Conservation (phyloP, 352 stramenopile genomes). For the Saprolegnia parasitica region DNA sequence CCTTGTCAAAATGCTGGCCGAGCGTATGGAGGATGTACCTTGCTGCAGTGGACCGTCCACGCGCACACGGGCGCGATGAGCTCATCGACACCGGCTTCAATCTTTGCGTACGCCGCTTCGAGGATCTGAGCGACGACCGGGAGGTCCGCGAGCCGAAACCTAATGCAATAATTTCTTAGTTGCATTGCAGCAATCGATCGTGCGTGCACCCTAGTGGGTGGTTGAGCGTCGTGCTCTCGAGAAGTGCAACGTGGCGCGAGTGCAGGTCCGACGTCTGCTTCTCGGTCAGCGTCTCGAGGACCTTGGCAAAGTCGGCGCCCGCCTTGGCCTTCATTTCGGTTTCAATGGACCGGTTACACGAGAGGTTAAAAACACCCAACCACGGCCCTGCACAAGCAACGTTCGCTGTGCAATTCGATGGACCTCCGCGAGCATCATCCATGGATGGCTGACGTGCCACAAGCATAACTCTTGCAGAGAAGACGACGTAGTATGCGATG, state of each 20-base stretch:
- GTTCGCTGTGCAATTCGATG: too few relatives aligned
- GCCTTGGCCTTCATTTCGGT: conserved; percentile 16
- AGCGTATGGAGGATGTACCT: not conserved
- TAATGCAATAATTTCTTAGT: too few relatives aligned
- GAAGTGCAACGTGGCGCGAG: conserved; percentile 61
- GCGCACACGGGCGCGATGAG: not conserved
- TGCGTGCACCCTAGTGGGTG: conserved; percentile 72
- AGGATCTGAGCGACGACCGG: conserved; percentile 59
- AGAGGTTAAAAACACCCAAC: not conserved
- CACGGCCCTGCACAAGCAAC: not conserved
- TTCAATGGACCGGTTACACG: not conserved
- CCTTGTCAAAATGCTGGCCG: not conserved
- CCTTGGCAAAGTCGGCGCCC: conserved; percentile 19
- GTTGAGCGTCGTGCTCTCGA: conserved; percentile 71
- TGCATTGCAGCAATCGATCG: too few relatives aligned
- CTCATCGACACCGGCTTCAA: conserved; percentile 21
- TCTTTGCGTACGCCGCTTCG: conserved; percentile 38
- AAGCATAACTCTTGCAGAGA: too few relatives aligned
- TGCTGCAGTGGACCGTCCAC: conserved; percentile 19
- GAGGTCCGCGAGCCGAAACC: conserved; percentile 66
- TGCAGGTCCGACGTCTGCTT: conserved; percentile 57
- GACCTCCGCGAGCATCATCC: too few relatives aligned
- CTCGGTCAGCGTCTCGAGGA: conserved; percentile 23
- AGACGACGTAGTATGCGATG: too few relatives aligned
- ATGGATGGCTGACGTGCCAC: too few relatives aligned